phyloP scores from a whole-genome alignment of 164 flowering plant species.

The Nymphaea colorata region DNA sequence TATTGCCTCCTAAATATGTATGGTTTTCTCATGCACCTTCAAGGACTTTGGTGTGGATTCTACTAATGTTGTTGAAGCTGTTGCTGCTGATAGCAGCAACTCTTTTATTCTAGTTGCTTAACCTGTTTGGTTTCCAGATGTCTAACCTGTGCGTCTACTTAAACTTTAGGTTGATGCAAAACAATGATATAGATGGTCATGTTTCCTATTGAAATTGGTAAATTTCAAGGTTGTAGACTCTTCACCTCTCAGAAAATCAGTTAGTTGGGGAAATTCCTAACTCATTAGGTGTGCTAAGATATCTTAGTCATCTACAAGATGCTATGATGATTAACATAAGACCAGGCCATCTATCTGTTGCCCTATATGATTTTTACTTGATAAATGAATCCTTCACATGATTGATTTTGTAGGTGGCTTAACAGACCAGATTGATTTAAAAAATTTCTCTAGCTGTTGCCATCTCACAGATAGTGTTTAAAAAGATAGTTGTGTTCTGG shows the following conservation, averaged over 20 bases:
- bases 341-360: neutral
- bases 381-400: constrained; percentile 6
- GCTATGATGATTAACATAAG: neutral
- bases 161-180: constrained; percentile 64
- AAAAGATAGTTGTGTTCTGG: too few relatives aligned
- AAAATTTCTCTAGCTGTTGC: too few relatives aligned
- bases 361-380: neutral
- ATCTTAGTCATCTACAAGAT: constrained; percentile 73
- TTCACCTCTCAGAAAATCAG: constrained; percentile 82
- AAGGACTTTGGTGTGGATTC: too few relatives aligned
- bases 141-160: too few relatives aligned
- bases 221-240: constrained; percentile 59
- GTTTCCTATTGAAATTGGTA: constrained; percentile 73
- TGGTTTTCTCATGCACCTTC: too few relatives aligned
- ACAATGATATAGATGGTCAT: constrained; percentile 64
- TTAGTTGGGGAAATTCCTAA: constrained; percentile 73
- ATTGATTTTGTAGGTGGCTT: constrained; percentile 57
- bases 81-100: too few relatives aligned
- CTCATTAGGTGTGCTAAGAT: constrained; percentile 61
- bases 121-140: neutral
- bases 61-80: too few relatives aligned
- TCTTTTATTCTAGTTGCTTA: too few relatives aligned
- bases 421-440: constrained; percentile 64
- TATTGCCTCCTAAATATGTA: too few relatives aligned
- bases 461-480: too few relatives aligned